Evolutionary conservation across 2,329 filamentous ascomycete species (phyloP), one percentile per base, ranked within the genome.

Genomic region (Sclerotinia borealis): DNA sequence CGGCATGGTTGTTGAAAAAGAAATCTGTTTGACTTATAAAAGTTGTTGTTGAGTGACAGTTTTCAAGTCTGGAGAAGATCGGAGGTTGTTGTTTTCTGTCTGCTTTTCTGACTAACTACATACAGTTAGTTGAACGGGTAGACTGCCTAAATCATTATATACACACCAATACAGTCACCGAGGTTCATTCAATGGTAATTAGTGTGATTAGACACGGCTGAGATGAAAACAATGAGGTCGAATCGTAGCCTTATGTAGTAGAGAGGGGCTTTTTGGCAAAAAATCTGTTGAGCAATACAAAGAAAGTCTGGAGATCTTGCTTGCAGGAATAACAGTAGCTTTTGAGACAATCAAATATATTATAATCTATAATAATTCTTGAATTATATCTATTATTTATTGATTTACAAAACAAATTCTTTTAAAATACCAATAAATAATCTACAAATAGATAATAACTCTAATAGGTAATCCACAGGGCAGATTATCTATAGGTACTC

Each of bases 1-100:
- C 6, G 2, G 15, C 4, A 13, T 4, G 4, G 0, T 19, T 3
- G 9, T 13, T 9, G 2, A 52, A 15, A 36, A 0, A 0, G 7
- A 1, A 25, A 17, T 17, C 6, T 22, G 2, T 5, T 43, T 10
- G 7, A 25, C 34, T 19, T 7, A 34, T 4, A 43, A 9, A 25
- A 13, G 17, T 22, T 43, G 19, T 34, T 56, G 39, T 56, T 55
- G 17, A 31, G 52, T 39, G 36, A 22, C 7, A 8, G 43, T 15
- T 10, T 15, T 22, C 2, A 11, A 22, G 39, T 55, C 19, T 10
- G 31, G 13, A 6, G 9, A 10, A 4, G 27, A n/a, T 43, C 19
- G 3, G 11, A 45, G 19, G 11, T 45, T 9, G 19, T 34, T 34
- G 11, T 31, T 34, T 17, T 34, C 4, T 1, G 0, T 34, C 10